Evolutionary conservation across 1,139 yeast genomes (phyloP).

Genomic region (Nadsonia commutata): DNA sequence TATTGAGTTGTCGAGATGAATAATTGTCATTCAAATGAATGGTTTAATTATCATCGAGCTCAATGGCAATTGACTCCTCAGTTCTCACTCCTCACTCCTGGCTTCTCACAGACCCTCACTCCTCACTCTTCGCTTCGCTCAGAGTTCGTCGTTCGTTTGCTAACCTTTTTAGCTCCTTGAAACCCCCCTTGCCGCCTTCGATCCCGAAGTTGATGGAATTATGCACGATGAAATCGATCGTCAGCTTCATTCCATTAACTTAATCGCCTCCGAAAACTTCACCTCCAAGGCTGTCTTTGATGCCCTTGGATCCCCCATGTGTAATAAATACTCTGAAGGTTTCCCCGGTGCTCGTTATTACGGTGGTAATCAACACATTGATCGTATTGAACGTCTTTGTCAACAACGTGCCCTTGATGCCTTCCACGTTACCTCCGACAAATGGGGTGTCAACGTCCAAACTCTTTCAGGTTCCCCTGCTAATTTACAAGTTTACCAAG

Average conservation of each 20-base stretch:
- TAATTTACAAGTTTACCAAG: slow-evolving; percentile 89
- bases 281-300: slow-evolving; percentile 94
- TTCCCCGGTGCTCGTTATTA: slow-evolving; percentile 96
- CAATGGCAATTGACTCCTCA: too few relatives aligned
- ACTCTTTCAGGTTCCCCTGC: slow-evolving; percentile 96
- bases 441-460: slow-evolving; percentile 98
- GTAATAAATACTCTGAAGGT: slow-evolving; percentile 96
- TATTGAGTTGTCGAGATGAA: too few relatives aligned
- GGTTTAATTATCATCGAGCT: too few relatives aligned
- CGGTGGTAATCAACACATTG: slow-evolving; percentile 94
- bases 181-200: slow-evolving; percentile 19
- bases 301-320: slow-evolving; percentile 95
- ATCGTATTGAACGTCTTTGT: slow-evolving; percentile 80
- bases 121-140: too few relatives aligned
- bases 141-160: too few relatives aligned
- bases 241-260: slow-evolving; percentile 86
- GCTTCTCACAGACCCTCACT: too few relatives aligned
- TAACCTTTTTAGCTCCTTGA: slow-evolving; percentile 15
- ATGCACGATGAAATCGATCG: slow-evolving; percentile 80
- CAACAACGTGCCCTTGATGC: slow-evolving; percentile 89
- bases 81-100: too few relatives aligned
- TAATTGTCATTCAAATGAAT: too few relatives aligned
- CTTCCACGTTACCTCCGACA: slow-evolving; percentile 59
- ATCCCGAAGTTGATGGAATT: slow-evolving; percentile 34
- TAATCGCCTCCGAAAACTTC: slow-evolving; percentile 94